A percentile compares a stretch with the other conserved stretches of the same genome.
These are phyloP conservation scores for Albizia julibrissin DNA, from an alignment of 306 rosid genomes.

Conservation along the genomic window DNA sequence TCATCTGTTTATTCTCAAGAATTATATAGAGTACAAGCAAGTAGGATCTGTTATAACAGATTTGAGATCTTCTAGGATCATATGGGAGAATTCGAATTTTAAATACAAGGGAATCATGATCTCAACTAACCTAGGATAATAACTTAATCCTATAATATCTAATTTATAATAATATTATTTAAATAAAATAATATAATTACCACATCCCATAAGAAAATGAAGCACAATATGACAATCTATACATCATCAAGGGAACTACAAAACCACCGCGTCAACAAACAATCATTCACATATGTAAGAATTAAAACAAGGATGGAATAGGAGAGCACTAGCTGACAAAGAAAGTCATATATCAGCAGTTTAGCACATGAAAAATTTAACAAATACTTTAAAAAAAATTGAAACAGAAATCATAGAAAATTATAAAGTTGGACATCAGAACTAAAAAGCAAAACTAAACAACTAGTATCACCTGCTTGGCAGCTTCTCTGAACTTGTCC, in stretches of 20 bases:
- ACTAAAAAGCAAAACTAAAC: background rate
- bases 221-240: background rate
- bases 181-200: no score
- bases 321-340: background rate
- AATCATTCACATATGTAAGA: background rate
- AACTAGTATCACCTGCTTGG: slow-evolving; percentile 72
- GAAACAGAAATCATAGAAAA: background rate
- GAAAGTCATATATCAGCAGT: background rate
- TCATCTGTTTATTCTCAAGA: no score
- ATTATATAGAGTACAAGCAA: no score
- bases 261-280: slow-evolving; percentile 9
- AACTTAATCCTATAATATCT: no score
- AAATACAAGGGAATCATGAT: no score
- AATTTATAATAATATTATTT: no score
- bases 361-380: background rate
- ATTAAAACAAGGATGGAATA: background rate
- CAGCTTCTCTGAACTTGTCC: slow-evolving; percentile 93
- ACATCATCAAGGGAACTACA: background rate
- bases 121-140: no score
- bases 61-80: no score
- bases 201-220: background rate
- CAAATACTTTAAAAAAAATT: background rate
- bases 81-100: no score
- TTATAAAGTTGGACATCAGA: background rate
- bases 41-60: no score